Conservation (phyloP, 2,329 filamentous ascomycete species). For the Calonectria hawksworthii region DNA sequence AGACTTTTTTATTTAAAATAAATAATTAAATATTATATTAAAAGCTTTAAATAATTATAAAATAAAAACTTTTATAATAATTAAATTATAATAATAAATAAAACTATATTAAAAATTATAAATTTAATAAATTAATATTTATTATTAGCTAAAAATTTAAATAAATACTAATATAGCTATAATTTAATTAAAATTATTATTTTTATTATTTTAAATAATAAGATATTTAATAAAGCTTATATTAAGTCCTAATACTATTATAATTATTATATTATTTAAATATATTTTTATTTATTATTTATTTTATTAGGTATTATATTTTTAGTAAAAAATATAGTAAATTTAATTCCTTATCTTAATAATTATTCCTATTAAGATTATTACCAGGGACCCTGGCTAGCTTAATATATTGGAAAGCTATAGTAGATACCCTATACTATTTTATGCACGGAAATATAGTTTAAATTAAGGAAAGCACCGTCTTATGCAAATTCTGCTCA, state of each 20-base stretch:
- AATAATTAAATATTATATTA: not conserved
- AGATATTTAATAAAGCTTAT: not conserved
- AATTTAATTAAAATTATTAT: not conserved
- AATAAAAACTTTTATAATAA: not conserved
- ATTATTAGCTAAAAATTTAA: not conserved
- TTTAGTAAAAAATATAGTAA: not conserved
- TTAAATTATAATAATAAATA: not conserved
- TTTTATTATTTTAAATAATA: not conserved
- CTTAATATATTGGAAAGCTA: not conserved
- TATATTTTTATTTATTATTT: not conserved
- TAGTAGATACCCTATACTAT: not conserved
- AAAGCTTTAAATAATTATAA: not conserved
- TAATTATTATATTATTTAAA: not conserved
- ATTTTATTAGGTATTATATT: not conserved
- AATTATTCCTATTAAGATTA: not conserved
- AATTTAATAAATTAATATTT: not conserved
- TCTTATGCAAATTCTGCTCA: not conserved
- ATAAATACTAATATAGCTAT: not conserved
- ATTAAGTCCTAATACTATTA: not conserved
- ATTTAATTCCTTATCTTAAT: not conserved
- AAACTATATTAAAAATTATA: not conserved
- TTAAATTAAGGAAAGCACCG: not conserved
- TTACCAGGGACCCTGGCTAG: not conserved
- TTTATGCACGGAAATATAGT: not conserved
- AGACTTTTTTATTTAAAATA: not conserved